Conservation (phyloP, 2,329 filamentous ascomycete species). For the Xylaria sp. region DNA sequence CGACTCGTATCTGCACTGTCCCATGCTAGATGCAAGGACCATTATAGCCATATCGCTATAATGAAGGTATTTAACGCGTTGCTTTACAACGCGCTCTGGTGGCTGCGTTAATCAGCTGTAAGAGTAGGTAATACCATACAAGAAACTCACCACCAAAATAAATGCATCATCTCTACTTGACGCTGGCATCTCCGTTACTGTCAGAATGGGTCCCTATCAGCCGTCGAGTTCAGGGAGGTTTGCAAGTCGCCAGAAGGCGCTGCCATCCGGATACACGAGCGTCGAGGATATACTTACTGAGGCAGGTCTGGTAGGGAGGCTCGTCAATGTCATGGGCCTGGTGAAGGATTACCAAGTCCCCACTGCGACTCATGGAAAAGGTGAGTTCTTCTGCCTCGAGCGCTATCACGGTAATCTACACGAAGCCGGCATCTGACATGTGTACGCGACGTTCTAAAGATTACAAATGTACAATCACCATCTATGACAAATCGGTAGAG, state of each 20-base stretch:
- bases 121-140: neutral
- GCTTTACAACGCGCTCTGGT: constrained; percentile 31
- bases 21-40: constrained; percentile 13
- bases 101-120: too few relatives aligned
- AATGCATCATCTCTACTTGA: neutral
- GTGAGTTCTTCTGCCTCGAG: constrained; percentile 51
- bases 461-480: constrained; percentile 68
- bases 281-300: constrained; percentile 59
- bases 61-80: constrained; percentile 28
- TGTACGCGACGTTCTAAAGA: constrained; percentile 54
- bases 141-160: neutral
- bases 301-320: constrained; percentile 42
- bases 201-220: constrained; percentile 38
- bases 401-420: constrained; percentile 15
- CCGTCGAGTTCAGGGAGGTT: constrained; percentile 36
- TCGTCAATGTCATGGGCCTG: constrained; percentile 74
- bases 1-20: neutral
- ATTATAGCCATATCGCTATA: constrained; percentile 21
- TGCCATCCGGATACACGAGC: constrained; percentile 53
- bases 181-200: neutral
- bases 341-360: constrained; percentile 72
- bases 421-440: constrained; percentile 34
- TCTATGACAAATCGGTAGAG: constrained; percentile 69
- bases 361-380: constrained; percentile 60
- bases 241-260: constrained; percentile 21